A percentile compares a stretch with the other conserved stretches of the same genome.
Evolutionary conservation across 2,329 filamentous ascomycete genomes (phyloP).

Genomic region (Ploettnerulaceae sp.): DNA sequence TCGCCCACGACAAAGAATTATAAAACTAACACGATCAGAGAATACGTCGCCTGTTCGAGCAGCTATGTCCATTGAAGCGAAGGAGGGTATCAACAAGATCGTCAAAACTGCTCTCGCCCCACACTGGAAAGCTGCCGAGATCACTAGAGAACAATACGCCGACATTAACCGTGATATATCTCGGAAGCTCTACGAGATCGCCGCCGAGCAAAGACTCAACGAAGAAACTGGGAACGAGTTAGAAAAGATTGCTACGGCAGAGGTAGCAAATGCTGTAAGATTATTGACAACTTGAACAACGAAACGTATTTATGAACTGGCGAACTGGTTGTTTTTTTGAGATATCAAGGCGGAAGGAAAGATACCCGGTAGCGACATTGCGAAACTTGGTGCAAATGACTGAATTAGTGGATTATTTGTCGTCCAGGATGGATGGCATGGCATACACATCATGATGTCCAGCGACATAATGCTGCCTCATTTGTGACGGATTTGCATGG

Average conservation of each 20-base stretch:
- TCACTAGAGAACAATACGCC: conserved; percentile 87
- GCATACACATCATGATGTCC: conserved; percentile 8
- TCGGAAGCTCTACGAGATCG: conserved; percentile 75
- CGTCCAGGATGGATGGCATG: conserved; percentile 16
- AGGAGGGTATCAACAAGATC: conserved; percentile 83
- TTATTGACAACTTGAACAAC: conserved; percentile 40
- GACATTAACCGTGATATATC: conserved; percentile 88
- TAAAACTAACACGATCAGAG: conserved; percentile 32
- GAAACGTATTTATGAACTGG: conserved; percentile 15
- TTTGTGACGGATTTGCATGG: conserved; percentile 11
- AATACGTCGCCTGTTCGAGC: conserved; percentile 65
- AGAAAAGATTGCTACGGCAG: conserved; percentile 70
- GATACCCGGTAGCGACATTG: conserved; percentile 23
- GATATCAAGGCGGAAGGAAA: conserved; percentile 20
- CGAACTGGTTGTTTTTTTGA: conserved; percentile 20
- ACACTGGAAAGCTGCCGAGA: conserved; percentile 66
- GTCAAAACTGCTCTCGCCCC: conserved; percentile 79
- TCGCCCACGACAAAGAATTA: conserved; percentile 29
- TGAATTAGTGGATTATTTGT: conserved; percentile 2
- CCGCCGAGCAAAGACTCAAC: conserved; percentile 40
- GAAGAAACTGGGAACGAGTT: conserved; percentile 64
- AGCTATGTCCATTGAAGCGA: conserved; percentile 71
- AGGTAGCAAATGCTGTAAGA: conserved; percentile 72
- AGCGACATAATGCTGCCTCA: conserved; percentile 3
- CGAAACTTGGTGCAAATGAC: conserved; percentile 2